Conservation (phyloP, 1,139 yeast species). For the Kodamaea sp. region DNA sequence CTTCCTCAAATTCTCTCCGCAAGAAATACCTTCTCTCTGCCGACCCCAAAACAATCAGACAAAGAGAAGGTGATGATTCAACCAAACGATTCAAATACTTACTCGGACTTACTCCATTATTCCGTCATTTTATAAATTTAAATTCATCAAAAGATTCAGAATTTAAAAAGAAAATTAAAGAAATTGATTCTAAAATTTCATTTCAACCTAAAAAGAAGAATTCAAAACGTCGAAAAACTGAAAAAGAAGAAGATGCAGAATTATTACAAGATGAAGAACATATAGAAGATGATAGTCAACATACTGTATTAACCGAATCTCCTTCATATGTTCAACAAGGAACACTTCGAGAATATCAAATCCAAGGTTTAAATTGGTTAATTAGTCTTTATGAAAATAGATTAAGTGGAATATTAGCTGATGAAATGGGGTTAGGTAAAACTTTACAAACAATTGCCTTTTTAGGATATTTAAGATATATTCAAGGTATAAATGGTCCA, state of each 20-base stretch:
- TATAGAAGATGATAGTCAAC: constrained; percentile 45
- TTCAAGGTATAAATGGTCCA: constrained; percentile 81
- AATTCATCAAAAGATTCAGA: constrained; percentile 72
- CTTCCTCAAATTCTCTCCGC: too few species aligned
- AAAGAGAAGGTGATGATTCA: constrained; percentile 64
- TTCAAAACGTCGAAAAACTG: constrained; percentile 49
- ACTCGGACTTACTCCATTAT: constrained; percentile 77
- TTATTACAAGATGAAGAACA: constrained; percentile 80
- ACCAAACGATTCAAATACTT: constrained; percentile 77
- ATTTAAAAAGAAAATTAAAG: constrained; percentile 55
- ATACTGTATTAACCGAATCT: constrained; percentile 70
- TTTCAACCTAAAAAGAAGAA: constrained; percentile 13
- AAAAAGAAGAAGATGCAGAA: constrained; percentile 91
- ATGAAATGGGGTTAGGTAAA: constrained; percentile 51
- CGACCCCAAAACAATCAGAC: constrained; percentile 53
- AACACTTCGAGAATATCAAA: constrained; percentile 69
- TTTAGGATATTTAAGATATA: constrained; percentile 78
- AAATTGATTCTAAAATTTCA: constrained; percentile 44
- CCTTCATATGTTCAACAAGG: constrained; percentile 70
- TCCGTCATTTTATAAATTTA: constrained; percentile 82
- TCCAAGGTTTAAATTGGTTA: constrained; percentile 48
- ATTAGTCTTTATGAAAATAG: constrained; percentile 43
- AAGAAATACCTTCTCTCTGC: constrained; percentile 46
- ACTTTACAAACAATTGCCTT: constrained; percentile 54
- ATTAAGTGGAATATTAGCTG: constrained; percentile 45